Conservation (phyloP, 2,329 filamentous ascomycete species). For the Thelonectria rubi region DNA sequence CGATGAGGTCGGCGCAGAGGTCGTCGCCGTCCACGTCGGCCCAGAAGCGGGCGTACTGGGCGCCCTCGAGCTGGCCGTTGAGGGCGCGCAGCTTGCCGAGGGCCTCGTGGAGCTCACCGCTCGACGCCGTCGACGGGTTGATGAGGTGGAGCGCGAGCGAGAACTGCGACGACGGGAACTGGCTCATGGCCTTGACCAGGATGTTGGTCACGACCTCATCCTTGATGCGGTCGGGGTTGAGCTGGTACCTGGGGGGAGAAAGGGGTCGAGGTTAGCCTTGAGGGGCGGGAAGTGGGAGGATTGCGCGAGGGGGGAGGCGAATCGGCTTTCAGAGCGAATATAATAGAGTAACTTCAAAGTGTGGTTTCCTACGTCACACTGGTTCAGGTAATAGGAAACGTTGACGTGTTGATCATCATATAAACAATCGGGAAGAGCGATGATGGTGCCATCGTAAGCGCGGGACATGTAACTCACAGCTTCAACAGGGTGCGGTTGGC, state of each 20-base stretch:
- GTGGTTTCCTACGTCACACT: slow-evolving; percentile 60
- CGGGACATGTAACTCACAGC: slow-evolving; percentile 73
- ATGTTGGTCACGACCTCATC: slow-evolving; percentile 99
- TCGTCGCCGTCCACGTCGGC: slow-evolving; percentile 91
- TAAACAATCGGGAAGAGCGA: slow-evolving; percentile 38
- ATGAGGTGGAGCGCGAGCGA: slow-evolving; percentile 93
- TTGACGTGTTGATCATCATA: slow-evolving; percentile 78
- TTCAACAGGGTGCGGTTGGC: slow-evolving; percentile 96
- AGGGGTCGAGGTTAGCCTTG: slow-evolving; percentile 33
- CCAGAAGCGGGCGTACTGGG: slow-evolving; percentile 95
- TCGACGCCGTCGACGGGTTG: slow-evolving; percentile 74
- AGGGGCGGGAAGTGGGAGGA: background rate
- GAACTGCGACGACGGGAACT: slow-evolving; percentile 97
- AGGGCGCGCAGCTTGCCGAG: slow-evolving; percentile 86
- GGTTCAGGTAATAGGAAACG: slow-evolving; percentile 99
- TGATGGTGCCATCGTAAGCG: slow-evolving; percentile 13
- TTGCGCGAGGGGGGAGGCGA: slow-evolving; percentile 4
- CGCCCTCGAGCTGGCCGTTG: slow-evolving; percentile 86
- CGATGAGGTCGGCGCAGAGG: slow-evolving; percentile 92
- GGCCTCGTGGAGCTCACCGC: slow-evolving; percentile 85
- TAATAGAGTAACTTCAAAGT: slow-evolving; percentile 71
- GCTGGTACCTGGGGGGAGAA: slow-evolving; percentile 82
- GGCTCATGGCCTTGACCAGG: slow-evolving; percentile 95
- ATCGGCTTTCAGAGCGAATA: slow-evolving; percentile 73
- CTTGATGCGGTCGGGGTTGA: slow-evolving; percentile 97